Evolutionary conservation across 2,329 filamentous ascomycete genomes (phyloP).

Genomic region (Phialophora verrucosa): DNA sequence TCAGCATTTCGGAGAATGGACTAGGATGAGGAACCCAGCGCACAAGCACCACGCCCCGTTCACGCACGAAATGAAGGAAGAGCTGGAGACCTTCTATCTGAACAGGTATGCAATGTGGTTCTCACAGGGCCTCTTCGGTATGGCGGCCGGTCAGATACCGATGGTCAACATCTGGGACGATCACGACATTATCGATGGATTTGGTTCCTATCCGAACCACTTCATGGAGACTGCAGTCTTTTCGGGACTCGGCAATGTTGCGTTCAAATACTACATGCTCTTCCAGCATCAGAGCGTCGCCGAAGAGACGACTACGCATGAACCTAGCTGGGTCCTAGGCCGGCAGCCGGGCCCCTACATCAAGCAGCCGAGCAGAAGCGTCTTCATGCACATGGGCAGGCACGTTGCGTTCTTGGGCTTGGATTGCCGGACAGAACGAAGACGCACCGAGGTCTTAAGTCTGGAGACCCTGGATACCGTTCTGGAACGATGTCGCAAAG

Average conservation of each 20-base stretch:
- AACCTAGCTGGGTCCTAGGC: constrained; percentile 91
- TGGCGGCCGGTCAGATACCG: constrained; percentile 91
- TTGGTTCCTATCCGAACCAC: constrained; percentile 86
- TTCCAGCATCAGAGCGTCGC: constrained; percentile 94
- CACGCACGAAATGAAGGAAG: constrained; percentile 79
- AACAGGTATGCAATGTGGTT: constrained; percentile 94
- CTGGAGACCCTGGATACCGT: constrained; percentile 84
- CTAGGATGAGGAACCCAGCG: constrained; percentile 76
- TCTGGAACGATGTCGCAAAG: constrained; percentile 81
- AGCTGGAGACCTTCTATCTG: constrained; percentile 87
- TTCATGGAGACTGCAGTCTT: constrained; percentile 93
- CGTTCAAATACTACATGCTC: constrained; percentile 98
- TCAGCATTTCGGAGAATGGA: constrained; percentile 79
- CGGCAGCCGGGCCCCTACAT: constrained; percentile 85
- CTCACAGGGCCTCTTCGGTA: constrained; percentile 89
- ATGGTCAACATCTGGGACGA: constrained; percentile 99
- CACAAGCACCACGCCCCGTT: constrained; percentile 82
- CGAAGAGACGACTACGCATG: constrained; percentile 78
- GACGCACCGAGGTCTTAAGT: constrained; percentile 77
- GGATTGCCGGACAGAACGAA: constrained; percentile 90
- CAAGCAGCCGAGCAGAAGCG: constrained; percentile 77
- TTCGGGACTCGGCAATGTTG: constrained; percentile 83
- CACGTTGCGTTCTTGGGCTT: constrained; percentile 82
- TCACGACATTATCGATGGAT: constrained; percentile 90
- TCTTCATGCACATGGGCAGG: constrained; percentile 83